Conservation (phyloP, 2,329 filamentous ascomycete species). For the Furcasterigmium furcatum region DNA sequence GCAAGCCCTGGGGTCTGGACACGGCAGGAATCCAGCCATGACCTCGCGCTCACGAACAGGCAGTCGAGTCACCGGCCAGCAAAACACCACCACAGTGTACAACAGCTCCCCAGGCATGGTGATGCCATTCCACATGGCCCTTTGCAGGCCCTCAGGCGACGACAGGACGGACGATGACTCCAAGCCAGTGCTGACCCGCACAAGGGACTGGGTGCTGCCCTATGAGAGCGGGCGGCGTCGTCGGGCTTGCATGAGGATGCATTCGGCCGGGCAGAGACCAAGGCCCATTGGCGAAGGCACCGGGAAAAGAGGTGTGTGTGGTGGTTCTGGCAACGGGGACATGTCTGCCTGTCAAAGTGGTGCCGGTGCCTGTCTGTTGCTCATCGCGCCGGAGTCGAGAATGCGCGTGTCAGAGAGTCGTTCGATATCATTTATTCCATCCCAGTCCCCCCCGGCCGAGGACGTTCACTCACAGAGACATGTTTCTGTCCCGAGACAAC, state of each 20-base stretch:
- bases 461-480: no score
- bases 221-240: constrained; percentile 14
- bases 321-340: constrained; percentile 4
- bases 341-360: constrained; percentile 7
- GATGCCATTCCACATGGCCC: constrained; percentile 11
- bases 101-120: constrained; percentile 4
- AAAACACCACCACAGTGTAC: not conserved
- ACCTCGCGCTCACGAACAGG: no score
- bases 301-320: constrained; percentile 8
- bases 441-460: no score
- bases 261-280: constrained; percentile 18
- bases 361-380: not conserved
- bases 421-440: no score
- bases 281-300: constrained; percentile 15
- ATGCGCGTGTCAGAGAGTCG: no score
- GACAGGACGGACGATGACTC: constrained; percentile 20
- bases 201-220: constrained; percentile 14
- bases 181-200: constrained; percentile 11
- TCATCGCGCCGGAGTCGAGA: not conserved
- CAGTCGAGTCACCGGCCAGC: no score
- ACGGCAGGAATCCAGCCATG: no score
- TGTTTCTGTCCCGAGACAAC: no score
- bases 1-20: no score
- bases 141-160: not conserved
- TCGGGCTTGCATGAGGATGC: constrained; percentile 18